Evolutionary conservation across 108 stramenopile genomes (phyloP), one percentile per base, ranked within the genome.

Genomic region (Fistulifera solaris): DNA sequence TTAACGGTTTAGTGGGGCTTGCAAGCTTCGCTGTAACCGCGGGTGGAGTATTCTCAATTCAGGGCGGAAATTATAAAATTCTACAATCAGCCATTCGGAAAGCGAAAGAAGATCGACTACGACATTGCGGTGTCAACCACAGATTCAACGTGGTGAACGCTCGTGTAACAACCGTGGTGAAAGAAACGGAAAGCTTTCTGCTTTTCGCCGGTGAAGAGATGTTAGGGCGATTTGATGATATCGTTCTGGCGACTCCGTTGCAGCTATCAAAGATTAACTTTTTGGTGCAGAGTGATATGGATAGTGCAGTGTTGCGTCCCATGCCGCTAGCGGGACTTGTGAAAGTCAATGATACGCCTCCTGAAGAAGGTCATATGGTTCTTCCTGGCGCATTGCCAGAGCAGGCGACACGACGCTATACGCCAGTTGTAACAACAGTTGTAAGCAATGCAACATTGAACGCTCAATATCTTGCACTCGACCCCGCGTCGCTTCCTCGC

Each of bases 231-330:
- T 86, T 61, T 62, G 82, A 90, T 73, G 50, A 80, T 58, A 80
- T 90, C 21, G 65, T 90, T 38, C 62, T 90, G 46, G 89, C 89
- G 0, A 72, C 85, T 27, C 89, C 89, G 14, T 54, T 86, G 53
- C 78, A 83, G 22, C 58, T 67, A 17, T 67, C 58, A n/a, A 56
- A 66, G 0, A 77, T 90, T 18, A 48, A 78, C 18, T 90, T 90
- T 57, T 54, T 84, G 16, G 65, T 79, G n/a, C 58, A 72, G 19
- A 78, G 78, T 52, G 65, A 70, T 16, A 63, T 81, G 51, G 84
- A 86, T 53, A 42, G 31, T 12, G 45, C 75, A n/a, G 71, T 88
- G 2, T 58, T 88, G 38, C 77, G 77, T 21, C 65, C 63, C 10
- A 83, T 88, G 78, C 78, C 86, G n/a, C 48, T 88, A 27, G 60